Evolutionary conservation across 768 basidiomycete species (phyloP).

Genomic region (Pisolithus microcarpus): DNA sequence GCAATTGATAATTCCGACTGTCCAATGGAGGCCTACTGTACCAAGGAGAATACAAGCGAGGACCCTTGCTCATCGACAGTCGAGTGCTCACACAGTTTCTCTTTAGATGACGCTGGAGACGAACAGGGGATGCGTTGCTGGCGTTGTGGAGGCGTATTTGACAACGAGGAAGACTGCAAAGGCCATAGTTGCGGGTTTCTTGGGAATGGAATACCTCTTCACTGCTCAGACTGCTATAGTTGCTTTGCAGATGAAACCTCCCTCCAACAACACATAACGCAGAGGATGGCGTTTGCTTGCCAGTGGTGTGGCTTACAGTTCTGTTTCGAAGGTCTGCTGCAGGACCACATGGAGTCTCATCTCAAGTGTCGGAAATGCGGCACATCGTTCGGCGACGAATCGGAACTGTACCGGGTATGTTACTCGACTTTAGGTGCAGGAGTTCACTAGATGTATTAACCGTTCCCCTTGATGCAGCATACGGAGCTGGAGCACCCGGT

Average conservation of each 20-base stretch:
- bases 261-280: conserved; percentile 15
- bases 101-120: background rate
- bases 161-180: conserved; percentile 4
- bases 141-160: conserved; percentile 12
- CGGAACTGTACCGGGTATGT: conserved; percentile 17
- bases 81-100: too few species aligned
- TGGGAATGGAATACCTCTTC: conserved; percentile 6
- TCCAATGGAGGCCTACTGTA: too few species aligned
- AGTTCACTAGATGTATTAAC: background rate
- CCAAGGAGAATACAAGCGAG: too few species aligned
- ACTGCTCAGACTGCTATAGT: conserved; percentile 17
- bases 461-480: conserved; percentile 11
- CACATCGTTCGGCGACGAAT: conserved; percentile 13
- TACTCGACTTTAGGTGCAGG: background rate
- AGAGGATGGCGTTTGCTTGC: conserved; percentile 11
- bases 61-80: too few species aligned
- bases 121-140: conserved; percentile 4
- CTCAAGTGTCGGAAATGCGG: conserved; percentile 19
- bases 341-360: conserved; percentile 20
- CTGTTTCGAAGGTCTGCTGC: conserved; percentile 20
- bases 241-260: conserved; percentile 14
- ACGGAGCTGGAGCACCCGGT: conserved; percentile 15
- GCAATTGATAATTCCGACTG: too few species aligned
- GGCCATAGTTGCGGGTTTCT: conserved; percentile 13
- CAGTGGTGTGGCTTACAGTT: conserved; percentile 13